Evolutionary conservation across 1,284 basidiomycete species (phyloP), one percentile per base, ranked within the genome.

Genomic region (Peniophora sp.): DNA sequence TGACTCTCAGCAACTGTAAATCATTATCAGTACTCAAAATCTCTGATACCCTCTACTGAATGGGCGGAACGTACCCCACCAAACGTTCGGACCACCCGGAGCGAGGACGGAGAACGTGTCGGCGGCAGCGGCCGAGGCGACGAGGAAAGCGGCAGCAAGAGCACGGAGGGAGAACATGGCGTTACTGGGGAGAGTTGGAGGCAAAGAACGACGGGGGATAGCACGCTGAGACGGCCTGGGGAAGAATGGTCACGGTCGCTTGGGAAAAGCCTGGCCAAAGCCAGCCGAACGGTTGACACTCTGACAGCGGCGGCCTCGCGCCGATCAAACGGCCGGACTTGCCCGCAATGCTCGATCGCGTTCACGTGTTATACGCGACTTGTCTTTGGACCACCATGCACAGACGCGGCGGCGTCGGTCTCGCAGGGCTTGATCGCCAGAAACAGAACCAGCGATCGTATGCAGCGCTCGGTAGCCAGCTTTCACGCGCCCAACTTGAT

Each of bases 401-500:
- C 62, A 70, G 87, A 56, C 70, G 79, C 3, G 81, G 85, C 53
- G 85, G 85, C 17, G 86, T 79, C 46, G 88, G 88, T 1, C 69
- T 89, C 9, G 85, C 85, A 5, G 87, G 85, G 16, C 85, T 91
- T 55, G 83, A 89, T 52, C 72, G 84, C 27, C 83, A 86, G 59
- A 78, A 83, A 56, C 78, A 83, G 60, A 83, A 85, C 10, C 78
- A 85, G 48, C 77, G 78, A 10, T 87, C 89, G 6, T 99, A 89
- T 65, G 81, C 83, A 0, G 74, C 83, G 35, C 83, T 99, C 51
- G 95, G 92, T 0, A 77, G 78, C 20, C 79, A 85, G 52, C 77
- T 99, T 51, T 89, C 89, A 14, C 74, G 80, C 49, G 69, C 79
- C 0, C 92, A 97, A 61, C 73, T 97, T 50, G 74, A 85, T 48